Base-by-base conservation (phyloP, 2,329 filamentous ascomycete species). In the Phaeosphaeriaceae sp. region DNA sequence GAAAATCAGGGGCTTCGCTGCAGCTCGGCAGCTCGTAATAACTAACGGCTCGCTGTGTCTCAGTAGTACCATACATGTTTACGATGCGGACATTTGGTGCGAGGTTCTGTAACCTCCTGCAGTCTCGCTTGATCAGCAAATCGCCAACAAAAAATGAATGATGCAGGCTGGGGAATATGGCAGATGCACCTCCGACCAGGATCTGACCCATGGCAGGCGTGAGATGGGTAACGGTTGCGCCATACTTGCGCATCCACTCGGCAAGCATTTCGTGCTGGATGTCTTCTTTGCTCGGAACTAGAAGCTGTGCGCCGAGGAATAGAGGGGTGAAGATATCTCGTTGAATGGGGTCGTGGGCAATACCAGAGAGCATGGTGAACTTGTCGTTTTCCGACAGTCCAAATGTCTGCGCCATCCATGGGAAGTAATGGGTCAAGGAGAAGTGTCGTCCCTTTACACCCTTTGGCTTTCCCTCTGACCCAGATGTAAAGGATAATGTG, bases 161-260 rank as follows among this genome's bases (percentile, higher is more conserved):
- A 49, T 87, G 81, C n/a, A 97, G 79, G 11, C 82, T 80, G 1
- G 90, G 88, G 65, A 97, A 95, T 58, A 89, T 74, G 0, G 90
- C 86, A 3, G 78, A 87, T 18, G 91, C 89, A 59, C 89, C 90
- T 35, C 92, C 92, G n/a, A 93, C 87, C 2, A 97, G 78, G 53
- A 97, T 94, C 63, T 97, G 90, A 46, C 92, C 92, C 92, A 97
- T 97, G 48, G 94, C 94, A 8, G 94, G 94, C 1, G 94, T 99
- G 32, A 97, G 77, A 74, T 97, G 94, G 11, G 88, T 91, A 16
- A 92, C 89, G 13, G 87, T 96, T 2, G 89, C 85, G 46, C 82
- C 77, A 66, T 89, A 83, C 43, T 87, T 83, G 43, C 81, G 80
- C 82, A 97, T 90, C 94, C 94, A 99, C 67, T 96, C 91, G 4